phyloP scores from a whole-genome alignment of 768 basidiomycete genomes.

The Lactarius psammicola region DNA sequence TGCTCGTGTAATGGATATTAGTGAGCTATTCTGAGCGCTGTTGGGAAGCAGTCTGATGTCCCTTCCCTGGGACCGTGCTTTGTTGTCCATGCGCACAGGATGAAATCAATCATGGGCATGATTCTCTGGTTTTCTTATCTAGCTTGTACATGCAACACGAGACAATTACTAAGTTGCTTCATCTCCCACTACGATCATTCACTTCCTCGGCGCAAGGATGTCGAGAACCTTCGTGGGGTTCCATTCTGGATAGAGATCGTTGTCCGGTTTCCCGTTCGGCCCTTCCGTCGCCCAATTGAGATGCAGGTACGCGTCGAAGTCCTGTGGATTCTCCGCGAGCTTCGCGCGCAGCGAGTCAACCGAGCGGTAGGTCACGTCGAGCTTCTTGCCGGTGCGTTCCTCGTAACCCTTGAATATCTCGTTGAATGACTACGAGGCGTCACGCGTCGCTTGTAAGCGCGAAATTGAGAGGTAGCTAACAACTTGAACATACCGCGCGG shows the following conservation, averaged over 20 bases:
- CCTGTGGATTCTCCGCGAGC: constrained; percentile 21
- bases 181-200: not conserved
- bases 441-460: not conserved
- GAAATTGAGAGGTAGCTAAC: not conserved
- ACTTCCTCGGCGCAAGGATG: constrained; percentile 7
- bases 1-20: constrained; percentile 1
- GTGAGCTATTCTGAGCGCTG: not conserved
- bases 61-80: not conserved
- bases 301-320: constrained; percentile 25
- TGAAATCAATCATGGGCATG: not conserved
- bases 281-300: constrained; percentile 18
- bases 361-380: constrained; percentile 21
- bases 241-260: constrained; percentile 28
- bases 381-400: constrained; percentile 23
- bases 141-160: not conserved
- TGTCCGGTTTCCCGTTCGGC: constrained; percentile 19
- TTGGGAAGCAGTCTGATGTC: not conserved
- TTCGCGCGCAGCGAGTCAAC: constrained; percentile 19
- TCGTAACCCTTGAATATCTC: constrained; percentile 27
- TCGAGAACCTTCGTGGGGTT: constrained; percentile 29
- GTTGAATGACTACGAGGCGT: constrained; percentile 25
- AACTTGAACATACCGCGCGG: constrained; percentile 21
- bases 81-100: not conserved
- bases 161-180: not conserved
- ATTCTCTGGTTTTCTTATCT: not conserved